Percentiles rank a stretch among this genome's conserved stretches.
Evolutionary conservation across 768 basidiomycete genomes (phyloP).

Genomic region (Leucosporidium scottii): DNA sequence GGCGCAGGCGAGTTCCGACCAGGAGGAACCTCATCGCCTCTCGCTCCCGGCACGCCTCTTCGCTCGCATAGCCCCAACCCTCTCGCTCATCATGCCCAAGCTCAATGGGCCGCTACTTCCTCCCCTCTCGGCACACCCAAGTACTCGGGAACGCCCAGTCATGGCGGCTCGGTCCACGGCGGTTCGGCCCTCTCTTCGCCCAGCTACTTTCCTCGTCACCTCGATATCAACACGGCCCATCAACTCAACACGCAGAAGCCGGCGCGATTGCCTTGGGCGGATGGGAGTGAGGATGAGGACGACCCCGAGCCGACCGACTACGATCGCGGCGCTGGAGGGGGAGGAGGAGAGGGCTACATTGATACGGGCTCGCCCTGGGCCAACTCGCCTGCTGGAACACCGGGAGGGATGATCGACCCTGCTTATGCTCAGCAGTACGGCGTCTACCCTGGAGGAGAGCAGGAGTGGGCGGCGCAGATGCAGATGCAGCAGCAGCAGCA

Average conservation of each 20-base stretch:
- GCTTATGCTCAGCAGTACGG: neutral
- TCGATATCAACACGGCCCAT: slow-evolving; percentile 13
- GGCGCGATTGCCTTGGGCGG: slow-evolving; percentile 29
- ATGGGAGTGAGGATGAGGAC: slow-evolving; percentile 4
- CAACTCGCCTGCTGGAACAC: too few species aligned
- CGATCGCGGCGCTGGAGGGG: neutral
- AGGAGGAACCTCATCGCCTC: slow-evolving; percentile 8
- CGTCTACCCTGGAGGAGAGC: neutral
- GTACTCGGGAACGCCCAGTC: neutral
- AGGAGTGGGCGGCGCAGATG: slow-evolving; percentile 7
- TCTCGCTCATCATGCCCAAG: slow-evolving; percentile 27
- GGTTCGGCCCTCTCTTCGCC: slow-evolving; percentile 22
- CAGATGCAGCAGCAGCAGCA: neutral
- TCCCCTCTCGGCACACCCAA: slow-evolving; percentile 32
- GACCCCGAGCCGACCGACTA: slow-evolving; percentile 1
- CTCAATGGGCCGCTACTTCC: slow-evolving; percentile 25
- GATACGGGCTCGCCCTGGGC: neutral
- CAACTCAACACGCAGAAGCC: slow-evolving; percentile 6
- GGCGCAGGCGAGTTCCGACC: slow-evolving; percentile 29
- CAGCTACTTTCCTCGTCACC: slow-evolving; percentile 26
- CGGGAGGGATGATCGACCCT: neutral
- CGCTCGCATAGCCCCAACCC: slow-evolving; percentile 24
- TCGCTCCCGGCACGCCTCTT: slow-evolving; percentile 15
- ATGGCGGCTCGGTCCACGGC: neutral
- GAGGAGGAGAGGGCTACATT: neutral